Percentiles rank a stretch among this genome's conserved stretches.
phyloP scores from a whole-genome alignment of 2,329 filamentous ascomycete genomes.

The Metarhizium album region DNA sequence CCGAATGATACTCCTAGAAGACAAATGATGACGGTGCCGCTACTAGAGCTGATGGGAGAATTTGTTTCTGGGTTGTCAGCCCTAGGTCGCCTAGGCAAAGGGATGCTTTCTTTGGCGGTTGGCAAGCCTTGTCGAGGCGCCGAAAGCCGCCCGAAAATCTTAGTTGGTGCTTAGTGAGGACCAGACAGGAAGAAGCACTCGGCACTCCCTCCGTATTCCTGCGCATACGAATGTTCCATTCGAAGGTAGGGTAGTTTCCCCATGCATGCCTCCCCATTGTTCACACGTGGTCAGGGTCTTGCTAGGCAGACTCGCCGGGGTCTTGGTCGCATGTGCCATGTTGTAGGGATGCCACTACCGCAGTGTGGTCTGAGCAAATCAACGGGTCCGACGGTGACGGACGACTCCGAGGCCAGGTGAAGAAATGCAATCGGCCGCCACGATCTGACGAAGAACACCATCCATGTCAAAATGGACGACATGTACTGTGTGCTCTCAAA shows the following conservation, averaged over 20 bases:
- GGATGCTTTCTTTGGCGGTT: neutral
- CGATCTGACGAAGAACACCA: too few species aligned
- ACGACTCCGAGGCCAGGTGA: too few species aligned
- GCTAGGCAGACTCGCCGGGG: neutral
- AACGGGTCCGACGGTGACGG: too few species aligned
- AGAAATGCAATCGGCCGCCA: too few species aligned
- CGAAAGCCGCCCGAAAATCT: neutral
- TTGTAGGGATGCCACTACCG: too few species aligned
- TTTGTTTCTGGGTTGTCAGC: neutral
- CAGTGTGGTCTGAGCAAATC: too few species aligned
- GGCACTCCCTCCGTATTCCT: neutral
- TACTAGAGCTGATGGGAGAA: neutral
- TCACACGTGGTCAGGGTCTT: neutral
- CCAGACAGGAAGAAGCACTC: too few species aligned
- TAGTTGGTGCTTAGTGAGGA: neutral
- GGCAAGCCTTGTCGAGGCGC: neutral
- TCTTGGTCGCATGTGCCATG: neutral
- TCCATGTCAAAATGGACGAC: too few species aligned
- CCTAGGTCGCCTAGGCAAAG: neutral
- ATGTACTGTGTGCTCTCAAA: too few species aligned
- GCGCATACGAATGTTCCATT: neutral
- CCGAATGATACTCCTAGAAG: neutral
- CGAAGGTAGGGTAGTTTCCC: neutral
- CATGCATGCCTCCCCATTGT: neutral
- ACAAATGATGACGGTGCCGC: neutral